Percentiles rank a stretch among this genome's conserved stretches.
These are phyloP conservation scores for Hondaea fermentalgiana DNA, from an alignment of 108 stramenopile species.

Conservation along the genomic window DNA sequence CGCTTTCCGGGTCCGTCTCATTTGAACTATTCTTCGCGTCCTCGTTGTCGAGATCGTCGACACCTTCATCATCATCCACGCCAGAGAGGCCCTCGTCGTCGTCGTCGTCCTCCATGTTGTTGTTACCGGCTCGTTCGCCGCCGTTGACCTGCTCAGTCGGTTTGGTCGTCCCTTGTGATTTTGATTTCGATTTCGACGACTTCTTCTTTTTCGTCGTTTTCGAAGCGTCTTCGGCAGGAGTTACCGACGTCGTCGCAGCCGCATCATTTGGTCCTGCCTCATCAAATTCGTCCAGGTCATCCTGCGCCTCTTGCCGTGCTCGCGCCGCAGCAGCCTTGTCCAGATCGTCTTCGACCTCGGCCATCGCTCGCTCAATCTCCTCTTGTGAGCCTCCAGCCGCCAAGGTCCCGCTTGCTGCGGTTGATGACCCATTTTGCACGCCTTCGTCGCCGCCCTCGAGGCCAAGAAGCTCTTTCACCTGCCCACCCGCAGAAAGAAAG, in stretches of 20 bases:
- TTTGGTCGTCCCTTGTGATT: no score
- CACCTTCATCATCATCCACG: no score
- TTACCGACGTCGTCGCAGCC: not conserved
- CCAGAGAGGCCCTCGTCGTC: not conserved
- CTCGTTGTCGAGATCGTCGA: not conserved
- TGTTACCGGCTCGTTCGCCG: no score
- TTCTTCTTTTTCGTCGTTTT: not conserved
- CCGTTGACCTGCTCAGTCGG: no score
- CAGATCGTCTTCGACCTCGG: not conserved
- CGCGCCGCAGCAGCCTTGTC: not conserved
- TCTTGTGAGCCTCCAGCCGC: not conserved
- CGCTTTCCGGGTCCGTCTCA: not conserved
- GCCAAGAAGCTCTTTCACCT: not conserved
- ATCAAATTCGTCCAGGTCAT: not conserved
- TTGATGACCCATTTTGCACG: no score
- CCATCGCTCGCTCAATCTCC: constrained; percentile 9
- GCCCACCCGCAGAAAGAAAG: not conserved
- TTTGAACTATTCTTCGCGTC: not conserved
- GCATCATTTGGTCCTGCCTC: not conserved
- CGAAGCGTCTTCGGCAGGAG: not conserved
- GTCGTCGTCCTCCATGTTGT: not conserved
- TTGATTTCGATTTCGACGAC: not conserved
- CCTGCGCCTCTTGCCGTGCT: not conserved
- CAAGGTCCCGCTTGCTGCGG: no score
- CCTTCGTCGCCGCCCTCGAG: not conserved